These are phyloP conservation scores for Aspergillus clavatus DNA, from an alignment of 2,329 filamentous ascomycete genomes.

Conservation along the genomic window DNA sequence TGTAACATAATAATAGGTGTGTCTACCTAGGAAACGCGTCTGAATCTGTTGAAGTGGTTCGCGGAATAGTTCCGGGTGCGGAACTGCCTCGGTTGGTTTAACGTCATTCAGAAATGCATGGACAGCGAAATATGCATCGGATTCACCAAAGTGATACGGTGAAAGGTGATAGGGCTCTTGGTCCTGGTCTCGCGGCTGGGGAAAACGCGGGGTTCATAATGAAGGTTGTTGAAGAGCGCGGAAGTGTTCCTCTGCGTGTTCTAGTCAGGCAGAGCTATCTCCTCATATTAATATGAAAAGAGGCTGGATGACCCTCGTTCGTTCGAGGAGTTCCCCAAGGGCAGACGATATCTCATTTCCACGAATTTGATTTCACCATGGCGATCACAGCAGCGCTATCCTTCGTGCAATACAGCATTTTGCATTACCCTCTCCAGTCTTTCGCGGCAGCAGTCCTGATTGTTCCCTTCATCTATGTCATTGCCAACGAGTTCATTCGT, in stretches of 20 bases:
- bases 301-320: neutral
- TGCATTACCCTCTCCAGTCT: constrained; percentile 19
- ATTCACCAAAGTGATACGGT: neutral
- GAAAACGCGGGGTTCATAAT: constrained; percentile 9
- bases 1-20: too few relatives aligned
- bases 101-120: neutral
- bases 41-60: too few relatives aligned
- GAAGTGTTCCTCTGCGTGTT: constrained; percentile 26
- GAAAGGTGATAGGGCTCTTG: constrained; percentile 1
- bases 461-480: constrained; percentile 42
- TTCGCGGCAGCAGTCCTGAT: constrained; percentile 17
- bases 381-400: constrained; percentile 22
- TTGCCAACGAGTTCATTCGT: constrained; percentile 49
- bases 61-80: constrained; percentile 23
- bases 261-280: too few relatives aligned
- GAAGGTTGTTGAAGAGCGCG: constrained; percentile 6
- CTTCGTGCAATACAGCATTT: constrained; percentile 15
- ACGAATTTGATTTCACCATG: constrained; percentile 18
- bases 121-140: constrained; percentile 4
- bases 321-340: too few relatives aligned
- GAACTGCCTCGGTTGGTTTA: constrained; percentile 17
- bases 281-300: constrained; percentile 8
- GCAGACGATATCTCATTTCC: too few relatives aligned
- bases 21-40: too few relatives aligned
- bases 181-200: constrained; percentile 5